These are phyloP conservation scores for Ceratobasidium sp. DNA, from an alignment of 1,284 basidiomycete species.

Conservation along the genomic window DNA sequence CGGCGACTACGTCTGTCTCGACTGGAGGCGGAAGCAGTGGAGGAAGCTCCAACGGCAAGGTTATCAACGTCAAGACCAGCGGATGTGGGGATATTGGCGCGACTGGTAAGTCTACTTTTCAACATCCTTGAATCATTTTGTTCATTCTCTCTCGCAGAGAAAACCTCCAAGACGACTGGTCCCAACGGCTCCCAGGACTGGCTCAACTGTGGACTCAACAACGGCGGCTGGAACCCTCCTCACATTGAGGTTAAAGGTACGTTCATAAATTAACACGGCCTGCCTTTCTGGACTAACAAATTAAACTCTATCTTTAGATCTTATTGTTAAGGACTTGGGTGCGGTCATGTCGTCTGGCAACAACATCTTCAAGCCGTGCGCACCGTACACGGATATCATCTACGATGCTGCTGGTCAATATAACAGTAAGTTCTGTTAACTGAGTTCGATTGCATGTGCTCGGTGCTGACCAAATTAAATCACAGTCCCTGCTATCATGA, in stretches of 20 bases:
- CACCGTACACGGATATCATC: slow-evolving; percentile 66
- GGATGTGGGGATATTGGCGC: slow-evolving; percentile 60
- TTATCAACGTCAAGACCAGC: slow-evolving; percentile 49
- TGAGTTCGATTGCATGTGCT: background rate
- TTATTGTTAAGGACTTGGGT: slow-evolving; percentile 65
- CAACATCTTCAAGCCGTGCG: slow-evolving; percentile 73
- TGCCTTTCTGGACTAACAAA: background rate
- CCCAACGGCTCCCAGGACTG: slow-evolving; percentile 81
- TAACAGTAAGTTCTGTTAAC: slow-evolving; percentile 57
- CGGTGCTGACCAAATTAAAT: background rate
- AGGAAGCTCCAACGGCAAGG: background rate
- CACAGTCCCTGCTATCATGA: slow-evolving; percentile 72
- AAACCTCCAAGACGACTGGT: slow-evolving; percentile 62
- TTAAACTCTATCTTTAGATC: slow-evolving; percentile 32
- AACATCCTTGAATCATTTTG: slow-evolving; percentile 17
- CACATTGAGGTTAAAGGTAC: slow-evolving; percentile 59
- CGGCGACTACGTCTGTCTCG: background rate
- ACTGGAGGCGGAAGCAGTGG: background rate
- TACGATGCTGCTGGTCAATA: slow-evolving; percentile 67
- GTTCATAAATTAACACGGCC: background rate
- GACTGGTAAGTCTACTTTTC: slow-evolving; percentile 60
- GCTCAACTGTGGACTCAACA: slow-evolving; percentile 79
- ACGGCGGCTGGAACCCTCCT: slow-evolving; percentile 68
- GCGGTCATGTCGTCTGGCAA: slow-evolving; percentile 60
- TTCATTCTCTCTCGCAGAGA: slow-evolving; percentile 55